Percentiles rank a stretch among this genome's conserved stretches.
Evolutionary conservation across 441 rosid species (phyloP).

Genomic region (Brassica hybrid): DNA sequence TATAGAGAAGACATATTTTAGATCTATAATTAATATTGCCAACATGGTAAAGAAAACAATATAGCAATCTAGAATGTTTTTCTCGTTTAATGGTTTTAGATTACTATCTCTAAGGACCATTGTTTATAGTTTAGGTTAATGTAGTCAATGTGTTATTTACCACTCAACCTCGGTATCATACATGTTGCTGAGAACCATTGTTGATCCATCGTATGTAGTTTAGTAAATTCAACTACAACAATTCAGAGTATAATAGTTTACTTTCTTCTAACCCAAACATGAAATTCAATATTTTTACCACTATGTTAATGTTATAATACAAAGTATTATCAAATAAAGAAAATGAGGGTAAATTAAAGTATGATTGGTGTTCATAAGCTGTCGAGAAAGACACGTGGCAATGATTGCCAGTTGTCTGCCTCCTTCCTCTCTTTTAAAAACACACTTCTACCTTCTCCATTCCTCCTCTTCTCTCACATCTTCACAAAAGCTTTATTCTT

Average conservation of each 20-base stretch:
- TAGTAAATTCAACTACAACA: not conserved
- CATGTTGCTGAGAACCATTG: not conserved
- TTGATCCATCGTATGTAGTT: not conserved
- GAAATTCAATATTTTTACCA: not conserved
- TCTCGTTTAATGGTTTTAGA: not conserved
- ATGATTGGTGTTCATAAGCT: conserved; percentile 38
- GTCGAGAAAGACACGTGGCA: conserved; percentile 54
- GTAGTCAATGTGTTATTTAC: not conserved
- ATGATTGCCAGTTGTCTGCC: conserved; percentile 42
- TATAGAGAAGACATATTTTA: not conserved
- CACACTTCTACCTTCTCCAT: conserved; percentile 27
- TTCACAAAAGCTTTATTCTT: conserved; percentile 4
- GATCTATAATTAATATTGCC: not conserved
- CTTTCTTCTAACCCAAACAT: not conserved
- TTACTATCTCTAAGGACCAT: not conserved
- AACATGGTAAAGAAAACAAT: not conserved
- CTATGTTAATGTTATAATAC: not conserved
- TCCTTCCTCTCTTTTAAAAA: conserved; percentile 32
- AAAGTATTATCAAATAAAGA: not conserved
- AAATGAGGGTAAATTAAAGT: not conserved
- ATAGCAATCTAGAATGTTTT: not conserved
- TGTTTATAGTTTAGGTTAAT: not conserved
- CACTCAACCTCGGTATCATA: not conserved
- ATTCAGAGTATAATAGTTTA: not conserved
- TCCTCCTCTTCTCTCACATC: conserved; percentile 23